Evolutionary conservation across 306 rosid genomes (phyloP).

Genomic region (Sphenostylis stenocarpa): DNA sequence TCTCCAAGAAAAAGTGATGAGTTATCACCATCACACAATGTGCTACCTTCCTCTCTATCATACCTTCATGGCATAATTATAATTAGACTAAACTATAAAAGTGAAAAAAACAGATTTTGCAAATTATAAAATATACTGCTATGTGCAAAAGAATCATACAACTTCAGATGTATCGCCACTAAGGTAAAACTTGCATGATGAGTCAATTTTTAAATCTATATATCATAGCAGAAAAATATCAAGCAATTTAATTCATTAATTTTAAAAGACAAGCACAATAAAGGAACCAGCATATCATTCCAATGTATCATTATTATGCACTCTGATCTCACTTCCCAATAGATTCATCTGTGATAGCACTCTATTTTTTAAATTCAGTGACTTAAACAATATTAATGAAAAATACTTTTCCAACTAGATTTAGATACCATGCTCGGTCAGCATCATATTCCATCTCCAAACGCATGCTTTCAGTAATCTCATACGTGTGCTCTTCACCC

Average conservation of each 20-base stretch:
- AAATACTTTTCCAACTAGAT: slow-evolving; percentile 23
- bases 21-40: slow-evolving; percentile 75
- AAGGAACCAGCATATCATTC: slow-evolving; percentile 4
- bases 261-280: neutral
- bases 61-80: slow-evolving; percentile 58
- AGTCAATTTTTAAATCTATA: slow-evolving; percentile 9
- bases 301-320: slow-evolving; percentile 5
- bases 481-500: slow-evolving; percentile 62
- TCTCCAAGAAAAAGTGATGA: slow-evolving; percentile 81
- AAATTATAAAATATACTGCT: slow-evolving; percentile 6
- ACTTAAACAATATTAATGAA: neutral
- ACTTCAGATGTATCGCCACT: slow-evolving; percentile 14
- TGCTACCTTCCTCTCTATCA: slow-evolving; percentile 95
- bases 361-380: neutral
- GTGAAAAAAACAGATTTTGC: neutral
- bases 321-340: neutral
- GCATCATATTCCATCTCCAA: slow-evolving; percentile 89
- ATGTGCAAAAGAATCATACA: neutral
- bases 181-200: slow-evolving; percentile 6
- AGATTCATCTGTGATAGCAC: slow-evolving; percentile 4
- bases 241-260: neutral
- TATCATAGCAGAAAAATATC: neutral
- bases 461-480: slow-evolving; percentile 94
- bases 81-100: slow-evolving; percentile 30
- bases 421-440: slow-evolving; percentile 92